phyloP scores from a whole-genome alignment of 1,284 basidiomycete species.

The Pseudozyma tsukubaensis region DNA sequence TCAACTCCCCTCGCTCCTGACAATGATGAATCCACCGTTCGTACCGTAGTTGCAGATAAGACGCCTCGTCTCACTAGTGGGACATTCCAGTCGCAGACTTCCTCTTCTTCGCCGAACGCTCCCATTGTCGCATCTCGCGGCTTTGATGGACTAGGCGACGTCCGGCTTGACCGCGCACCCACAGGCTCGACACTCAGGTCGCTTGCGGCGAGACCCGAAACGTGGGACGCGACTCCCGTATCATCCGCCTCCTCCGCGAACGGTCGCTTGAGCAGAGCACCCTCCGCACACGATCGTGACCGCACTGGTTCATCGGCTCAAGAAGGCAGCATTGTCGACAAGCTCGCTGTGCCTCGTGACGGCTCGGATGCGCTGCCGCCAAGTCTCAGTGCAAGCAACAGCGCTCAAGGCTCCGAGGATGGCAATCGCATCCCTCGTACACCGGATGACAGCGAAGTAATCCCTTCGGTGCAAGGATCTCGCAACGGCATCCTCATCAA shows the following conservation, averaged over 20 bases:
- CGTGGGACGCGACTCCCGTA: constrained; percentile 26
- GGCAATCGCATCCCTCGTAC: constrained; percentile 41
- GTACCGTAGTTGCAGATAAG: constrained; percentile 26
- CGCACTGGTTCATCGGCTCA: constrained; percentile 24
- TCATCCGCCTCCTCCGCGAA: constrained; percentile 15
- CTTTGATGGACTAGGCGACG: not conserved
- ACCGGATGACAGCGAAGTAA: constrained; percentile 32
- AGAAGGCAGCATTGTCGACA: constrained; percentile 49
- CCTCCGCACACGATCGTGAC: constrained; percentile 20
- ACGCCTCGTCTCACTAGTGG: constrained; percentile 22
- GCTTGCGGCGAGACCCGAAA: constrained; percentile 37
- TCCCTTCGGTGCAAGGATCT: constrained; percentile 9
- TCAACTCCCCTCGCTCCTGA: not conserved
- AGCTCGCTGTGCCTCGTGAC: constrained; percentile 35
- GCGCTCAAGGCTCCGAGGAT: constrained; percentile 47
- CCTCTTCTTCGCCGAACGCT: not conserved
- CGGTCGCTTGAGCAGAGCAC: not conserved
- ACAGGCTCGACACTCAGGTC: constrained; percentile 43
- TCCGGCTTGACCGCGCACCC: constrained; percentile 35
- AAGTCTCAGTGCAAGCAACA: constrained; percentile 40
- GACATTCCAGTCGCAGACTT: not conserved
- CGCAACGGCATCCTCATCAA: constrained; percentile 8
- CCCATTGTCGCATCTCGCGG: constrained; percentile 5
- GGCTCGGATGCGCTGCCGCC: constrained; percentile 42
- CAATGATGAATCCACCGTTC: constrained; percentile 25